These are phyloP conservation scores for Mycosphaerella arachidis DNA, from an alignment of 2,329 filamentous ascomycete species.

Conservation along the genomic window DNA sequence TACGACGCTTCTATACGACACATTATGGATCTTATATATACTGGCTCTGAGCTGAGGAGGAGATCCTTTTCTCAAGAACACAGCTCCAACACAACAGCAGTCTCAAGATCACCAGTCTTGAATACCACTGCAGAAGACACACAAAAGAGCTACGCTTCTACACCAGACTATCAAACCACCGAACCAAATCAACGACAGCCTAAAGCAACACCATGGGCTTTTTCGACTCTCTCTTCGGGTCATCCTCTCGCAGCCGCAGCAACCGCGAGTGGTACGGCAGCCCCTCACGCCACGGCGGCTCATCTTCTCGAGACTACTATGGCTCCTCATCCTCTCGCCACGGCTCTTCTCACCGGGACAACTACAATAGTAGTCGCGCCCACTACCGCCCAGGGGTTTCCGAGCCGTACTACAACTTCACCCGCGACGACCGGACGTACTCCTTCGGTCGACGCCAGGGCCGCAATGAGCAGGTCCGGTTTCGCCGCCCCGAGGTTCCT, in stretches of 20 bases:
- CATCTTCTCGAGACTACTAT: not conserved
- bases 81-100: not conserved
- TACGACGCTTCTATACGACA: not conserved
- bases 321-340: not conserved
- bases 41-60: not conserved
- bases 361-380: not conserved
- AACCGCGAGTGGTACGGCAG: not conserved
- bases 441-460: not conserved
- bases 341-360: not conserved
- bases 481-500: not conserved
- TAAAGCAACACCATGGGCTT: not conserved
- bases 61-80: not conserved
- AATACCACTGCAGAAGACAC: not conserved
- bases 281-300: not conserved
- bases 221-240: not conserved
- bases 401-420: not conserved
- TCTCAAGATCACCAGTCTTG: not conserved
- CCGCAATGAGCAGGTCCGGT: not conserved
- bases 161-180: not conserved
- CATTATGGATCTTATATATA: not conserved
- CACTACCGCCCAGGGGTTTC: not conserved
- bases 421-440: not conserved
- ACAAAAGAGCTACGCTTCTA: not conserved
- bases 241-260: not conserved
- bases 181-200: too few relatives aligned